Evolutionary conservation across 495 filamentous ascomycete species (phyloP).

Genomic region (Aspergillus leporis): DNA sequence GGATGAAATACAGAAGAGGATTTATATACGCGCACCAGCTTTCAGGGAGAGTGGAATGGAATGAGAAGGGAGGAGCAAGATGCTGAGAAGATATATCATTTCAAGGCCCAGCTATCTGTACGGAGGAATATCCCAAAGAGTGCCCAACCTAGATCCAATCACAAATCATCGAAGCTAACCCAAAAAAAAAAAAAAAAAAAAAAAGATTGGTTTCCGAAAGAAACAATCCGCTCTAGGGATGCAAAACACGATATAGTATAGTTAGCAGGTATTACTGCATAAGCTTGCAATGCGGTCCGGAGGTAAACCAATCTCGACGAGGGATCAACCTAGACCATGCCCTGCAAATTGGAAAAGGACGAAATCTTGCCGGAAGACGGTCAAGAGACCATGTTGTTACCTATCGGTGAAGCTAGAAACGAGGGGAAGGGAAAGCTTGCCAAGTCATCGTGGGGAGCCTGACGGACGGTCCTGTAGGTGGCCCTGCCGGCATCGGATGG

Average conservation of each 20-base stretch:
- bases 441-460: slow-evolving; percentile 43
- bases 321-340: slow-evolving; percentile 12
- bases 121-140: slow-evolving; percentile 23
- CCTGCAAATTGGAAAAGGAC: slow-evolving; percentile 16
- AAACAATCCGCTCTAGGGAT: slow-evolving; percentile 14
- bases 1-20: slow-evolving; percentile 28
- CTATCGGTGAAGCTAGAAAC: slow-evolving; percentile 31
- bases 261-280: slow-evolving; percentile 25
- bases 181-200: slow-evolving; percentile 5
- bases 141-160: slow-evolving; percentile 25
- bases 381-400: slow-evolving; percentile 19
- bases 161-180: slow-evolving; percentile 15
- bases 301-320: slow-evolving; percentile 15
- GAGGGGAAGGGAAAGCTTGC: slow-evolving; percentile 24
- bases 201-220: slow-evolving; percentile 7
- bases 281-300: slow-evolving; percentile 13
- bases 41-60: neutral
- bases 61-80: neutral
- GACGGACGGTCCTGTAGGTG: slow-evolving; percentile 25
- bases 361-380: slow-evolving; percentile 15
- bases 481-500: slow-evolving; percentile 19
- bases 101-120: slow-evolving; percentile 11
- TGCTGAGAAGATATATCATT: slow-evolving; percentile 16
- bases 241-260: slow-evolving; percentile 16
- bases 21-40: slow-evolving; percentile 7